Conservation (phyloP, 352 stramenopile genomes). For the Phytopythium mirpurense region DNA sequence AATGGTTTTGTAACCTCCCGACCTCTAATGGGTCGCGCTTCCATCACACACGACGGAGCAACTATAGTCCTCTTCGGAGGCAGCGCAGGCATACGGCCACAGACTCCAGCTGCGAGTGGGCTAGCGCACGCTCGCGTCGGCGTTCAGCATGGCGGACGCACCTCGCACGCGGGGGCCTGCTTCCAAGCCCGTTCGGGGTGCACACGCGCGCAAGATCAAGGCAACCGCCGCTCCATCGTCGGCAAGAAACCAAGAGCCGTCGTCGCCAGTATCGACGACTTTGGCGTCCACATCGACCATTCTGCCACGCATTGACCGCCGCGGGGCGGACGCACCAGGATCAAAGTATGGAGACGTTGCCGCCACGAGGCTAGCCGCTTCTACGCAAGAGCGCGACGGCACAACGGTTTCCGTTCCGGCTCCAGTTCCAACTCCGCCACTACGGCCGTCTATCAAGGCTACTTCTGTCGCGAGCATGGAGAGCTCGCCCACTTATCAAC, state of each 20-base stretch:
- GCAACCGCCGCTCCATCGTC: background rate
- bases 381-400: slow-evolving; percentile 11
- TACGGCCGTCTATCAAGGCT: slow-evolving; percentile 11
- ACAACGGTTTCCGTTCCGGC: slow-evolving; percentile 12
- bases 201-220: slow-evolving; percentile 18
- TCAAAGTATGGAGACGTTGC: slow-evolving; percentile 5
- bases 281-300: slow-evolving; percentile 10
- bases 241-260: slow-evolving; percentile 22
- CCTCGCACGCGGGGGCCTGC: slow-evolving; percentile 16
- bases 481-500: slow-evolving; percentile 28
- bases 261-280: slow-evolving; percentile 4
- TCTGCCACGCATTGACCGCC: slow-evolving; percentile 32
- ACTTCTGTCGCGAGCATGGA: slow-evolving; percentile 9
- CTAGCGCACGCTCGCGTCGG: background rate
- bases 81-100: too few relatives aligned
- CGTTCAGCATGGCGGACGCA: slow-evolving; percentile 22
- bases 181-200: slow-evolving; percentile 15
- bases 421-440: slow-evolving; percentile 10
- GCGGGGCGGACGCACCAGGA: slow-evolving; percentile 3
- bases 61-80: too few relatives aligned
- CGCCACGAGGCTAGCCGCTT: slow-evolving; percentile 2
- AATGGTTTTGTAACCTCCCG: slow-evolving; percentile 30
- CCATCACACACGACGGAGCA: background rate
- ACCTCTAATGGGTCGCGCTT: background rate
- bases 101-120: too few relatives aligned